These are phyloP conservation scores for Medicago ruthenica DNA, from an alignment of 306 rosid species.

Conservation along the genomic window DNA sequence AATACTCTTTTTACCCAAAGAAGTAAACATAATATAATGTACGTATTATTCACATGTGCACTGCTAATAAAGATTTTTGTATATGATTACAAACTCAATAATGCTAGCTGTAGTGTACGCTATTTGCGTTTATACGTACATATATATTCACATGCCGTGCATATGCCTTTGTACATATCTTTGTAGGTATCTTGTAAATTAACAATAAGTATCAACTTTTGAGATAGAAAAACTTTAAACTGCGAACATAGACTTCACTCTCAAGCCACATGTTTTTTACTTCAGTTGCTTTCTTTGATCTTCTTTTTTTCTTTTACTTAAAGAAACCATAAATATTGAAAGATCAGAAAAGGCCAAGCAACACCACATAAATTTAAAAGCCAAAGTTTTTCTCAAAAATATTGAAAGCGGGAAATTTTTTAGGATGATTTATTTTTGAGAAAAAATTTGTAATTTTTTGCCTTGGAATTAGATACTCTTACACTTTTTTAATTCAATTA, in stretches of 20 bases:
- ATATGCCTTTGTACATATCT: constrained; percentile 34
- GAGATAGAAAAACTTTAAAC: constrained; percentile 46
- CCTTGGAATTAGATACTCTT: constrained; percentile 30
- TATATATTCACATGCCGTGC: constrained; percentile 32
- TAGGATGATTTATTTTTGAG: background rate
- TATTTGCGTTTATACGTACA: constrained; percentile 20
- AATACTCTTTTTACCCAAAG: background rate
- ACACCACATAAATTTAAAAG: constrained; percentile 49
- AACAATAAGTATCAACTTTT: constrained; percentile 55
- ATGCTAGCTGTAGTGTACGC: background rate
- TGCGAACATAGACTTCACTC: constrained; percentile 59
- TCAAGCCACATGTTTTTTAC: constrained; percentile 70
- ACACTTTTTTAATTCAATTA: constrained; percentile 2
- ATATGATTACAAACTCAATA: constrained; percentile 33
- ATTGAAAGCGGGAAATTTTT: constrained; percentile 50
- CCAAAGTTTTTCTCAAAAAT: constrained; percentile 52
- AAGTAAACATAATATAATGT: no score
- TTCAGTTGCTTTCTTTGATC: constrained; percentile 52
- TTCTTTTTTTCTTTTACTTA: constrained; percentile 49
- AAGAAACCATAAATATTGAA: constrained; percentile 49
- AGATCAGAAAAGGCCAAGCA: constrained; percentile 57
- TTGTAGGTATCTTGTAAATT: constrained; percentile 45
- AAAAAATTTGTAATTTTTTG: constrained; percentile 7
- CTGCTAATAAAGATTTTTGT: constrained; percentile 30
- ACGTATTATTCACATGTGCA: constrained; percentile 29